phyloP scores from a whole-genome alignment of 305 asterid species.

The Fraxinus albicans region DNA sequence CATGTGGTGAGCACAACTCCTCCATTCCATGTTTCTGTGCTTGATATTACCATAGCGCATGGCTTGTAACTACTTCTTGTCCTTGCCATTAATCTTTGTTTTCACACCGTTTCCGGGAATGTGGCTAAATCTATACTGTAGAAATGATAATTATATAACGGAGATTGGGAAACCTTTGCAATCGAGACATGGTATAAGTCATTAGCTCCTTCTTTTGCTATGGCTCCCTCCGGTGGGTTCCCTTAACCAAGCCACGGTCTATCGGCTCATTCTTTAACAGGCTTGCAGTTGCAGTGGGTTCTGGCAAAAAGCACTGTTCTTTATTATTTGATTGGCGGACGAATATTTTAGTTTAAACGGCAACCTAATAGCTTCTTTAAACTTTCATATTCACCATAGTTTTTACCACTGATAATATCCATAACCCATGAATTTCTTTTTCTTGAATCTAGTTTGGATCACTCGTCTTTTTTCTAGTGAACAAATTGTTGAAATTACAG shows the following conservation, averaged over 20 bases:
- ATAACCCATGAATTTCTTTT: neutral
- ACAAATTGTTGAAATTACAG: neutral
- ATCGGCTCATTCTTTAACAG: too few species aligned
- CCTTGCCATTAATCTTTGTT: neutral
- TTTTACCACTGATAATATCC: neutral
- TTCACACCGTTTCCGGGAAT: neutral
- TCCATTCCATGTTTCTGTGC: constrained; percentile 13
- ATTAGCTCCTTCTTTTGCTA: neutral
- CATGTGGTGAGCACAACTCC: constrained; percentile 26
- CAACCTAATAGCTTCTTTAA: neutral
- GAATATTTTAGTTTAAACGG: neutral
- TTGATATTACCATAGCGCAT: constrained; percentile 16
- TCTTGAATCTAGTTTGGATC: neutral
- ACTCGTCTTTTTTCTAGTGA: neutral
- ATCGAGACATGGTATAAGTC: neutral
- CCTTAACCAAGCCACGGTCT: too few species aligned
- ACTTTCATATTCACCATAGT: neutral
- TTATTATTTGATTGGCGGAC: neutral
- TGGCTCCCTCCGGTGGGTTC: too few species aligned
- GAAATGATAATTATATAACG: neutral
- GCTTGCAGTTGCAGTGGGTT: neutral
- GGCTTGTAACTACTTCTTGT: neutral
- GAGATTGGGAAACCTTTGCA: neutral
- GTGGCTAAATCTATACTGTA: too few species aligned
- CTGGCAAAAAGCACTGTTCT: too few species aligned